Evolutionary conservation across 257 asterid genomes (phyloP).

Genomic region (Cordia subcordata): DNA sequence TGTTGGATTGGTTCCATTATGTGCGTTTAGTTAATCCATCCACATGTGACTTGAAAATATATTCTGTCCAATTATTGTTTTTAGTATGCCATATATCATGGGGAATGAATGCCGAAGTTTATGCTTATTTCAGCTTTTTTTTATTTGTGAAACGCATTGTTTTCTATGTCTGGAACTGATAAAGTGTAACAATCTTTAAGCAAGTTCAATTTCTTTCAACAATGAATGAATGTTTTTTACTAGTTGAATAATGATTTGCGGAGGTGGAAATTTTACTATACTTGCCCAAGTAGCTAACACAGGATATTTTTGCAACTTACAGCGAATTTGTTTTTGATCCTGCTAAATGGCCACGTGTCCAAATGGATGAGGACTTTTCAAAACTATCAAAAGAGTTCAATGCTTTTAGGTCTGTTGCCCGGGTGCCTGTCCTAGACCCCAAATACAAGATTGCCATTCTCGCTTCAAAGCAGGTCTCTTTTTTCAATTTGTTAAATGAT

Average conservation of each 20-base stretch:
- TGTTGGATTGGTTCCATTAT: too few relatives aligned
- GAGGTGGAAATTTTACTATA: neutral
- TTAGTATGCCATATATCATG: too few relatives aligned
- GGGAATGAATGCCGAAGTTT: too few relatives aligned
- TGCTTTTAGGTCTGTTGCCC: slow-evolving; percentile 73
- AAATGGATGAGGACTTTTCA: slow-evolving; percentile 76
- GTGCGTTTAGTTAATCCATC: too few relatives aligned
- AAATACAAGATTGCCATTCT: slow-evolving; percentile 71
- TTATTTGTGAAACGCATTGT: too few relatives aligned
- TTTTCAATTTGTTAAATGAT: neutral
- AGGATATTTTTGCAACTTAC: slow-evolving; percentile 31
- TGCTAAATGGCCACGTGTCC: slow-evolving; percentile 69
- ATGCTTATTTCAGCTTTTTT: too few relatives aligned
- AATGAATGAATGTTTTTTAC: too few relatives aligned
- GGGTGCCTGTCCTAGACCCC: slow-evolving; percentile 74
- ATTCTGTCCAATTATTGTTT: too few relatives aligned
- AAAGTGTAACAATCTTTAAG: too few relatives aligned
- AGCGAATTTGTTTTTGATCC: slow-evolving; percentile 89
- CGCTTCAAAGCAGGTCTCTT: slow-evolving; percentile 80
- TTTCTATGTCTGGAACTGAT: too few relatives aligned
- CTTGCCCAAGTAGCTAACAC: slow-evolving; percentile 4
- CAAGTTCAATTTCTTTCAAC: too few relatives aligned
- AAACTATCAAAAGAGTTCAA: slow-evolving; percentile 61
- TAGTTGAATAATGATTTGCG: neutral
- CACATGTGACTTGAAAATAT: too few relatives aligned